Evolutionary conservation across 495 filamentous ascomycete genomes (phyloP), one percentile per base, ranked within the genome.

Genomic region (Lasiosphaeria hispida): DNA sequence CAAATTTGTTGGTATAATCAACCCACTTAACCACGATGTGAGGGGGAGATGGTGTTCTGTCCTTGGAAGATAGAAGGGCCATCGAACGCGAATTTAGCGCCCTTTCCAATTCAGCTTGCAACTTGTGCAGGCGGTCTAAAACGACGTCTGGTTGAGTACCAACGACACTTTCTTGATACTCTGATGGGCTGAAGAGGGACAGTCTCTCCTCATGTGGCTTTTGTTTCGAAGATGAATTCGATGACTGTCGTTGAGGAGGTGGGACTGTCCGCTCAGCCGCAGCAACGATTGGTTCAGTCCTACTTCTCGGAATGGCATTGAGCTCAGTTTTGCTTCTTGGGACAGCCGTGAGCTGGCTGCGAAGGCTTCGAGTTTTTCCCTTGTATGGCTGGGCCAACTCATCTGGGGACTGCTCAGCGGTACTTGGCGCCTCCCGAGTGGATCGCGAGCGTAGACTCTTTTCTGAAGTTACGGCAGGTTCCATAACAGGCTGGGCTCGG

Each of bases 1-100:
- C 91, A 64, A 91, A 92, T 62, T 90, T 90, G 70, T 94, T 94
- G 23, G 90, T 91, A 63, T 94, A 96, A 63, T 96, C 91, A n/a
- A 96, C 91, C 91, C 91, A 96, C 67, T 93, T 94, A 18, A 91
- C 86, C 18, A 96, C 88, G 33, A 86, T 77, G 34, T 78, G 76
- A 6, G 79, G 78, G 14, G 70, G 69, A 0, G 76, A 58, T 19
- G 75, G 72, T 3, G 72, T 67, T 36, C 68, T 68, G 23, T 70
- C 64, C 60, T 75, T 74, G 8, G 74, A 52, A 1, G 74, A 72
- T 4, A 79, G 58, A 17, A 81, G 69, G 1, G 77, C 78, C 71
- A 77, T 80, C 8, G 80, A 77, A 30, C 79, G 75, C 37, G 77
- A 68, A 48, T 83, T 82, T 4, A 84, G 69, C n/a, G 81, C 80